phyloP scores from a whole-genome alignment of 2,329 filamentous ascomycete species.

The Hypoxylon sp. region DNA sequence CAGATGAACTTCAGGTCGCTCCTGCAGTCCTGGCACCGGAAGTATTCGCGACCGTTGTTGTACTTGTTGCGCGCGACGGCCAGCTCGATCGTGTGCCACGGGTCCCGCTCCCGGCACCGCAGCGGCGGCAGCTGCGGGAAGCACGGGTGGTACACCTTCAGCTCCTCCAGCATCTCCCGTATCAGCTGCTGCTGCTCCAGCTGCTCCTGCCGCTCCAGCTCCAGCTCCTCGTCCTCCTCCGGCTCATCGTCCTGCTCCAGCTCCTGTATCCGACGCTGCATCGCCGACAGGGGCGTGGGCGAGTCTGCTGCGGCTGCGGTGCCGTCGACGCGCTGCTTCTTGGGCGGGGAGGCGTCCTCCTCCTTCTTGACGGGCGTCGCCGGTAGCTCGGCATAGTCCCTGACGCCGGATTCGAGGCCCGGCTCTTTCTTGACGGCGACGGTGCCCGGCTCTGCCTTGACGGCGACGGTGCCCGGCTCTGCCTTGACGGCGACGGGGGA shows the following conservation, averaged over 20 bases:
- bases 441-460: conserved; percentile 3
- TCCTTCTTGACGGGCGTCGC: conserved; percentile 8
- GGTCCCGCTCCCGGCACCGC: conserved; percentile 7
- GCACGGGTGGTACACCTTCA: conserved; percentile 15
- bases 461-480: background rate
- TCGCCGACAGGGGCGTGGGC: too few relatives aligned
- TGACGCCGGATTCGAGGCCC: background rate
- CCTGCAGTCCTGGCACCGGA: conserved; percentile 17
- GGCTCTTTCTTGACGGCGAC: conserved; percentile 9
- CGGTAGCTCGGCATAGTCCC: background rate
- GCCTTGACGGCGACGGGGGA: conserved; percentile 1
- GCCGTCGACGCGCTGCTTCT: conserved; percentile 7
- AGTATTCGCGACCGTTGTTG: conserved; percentile 18
- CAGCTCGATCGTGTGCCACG: conserved; percentile 12
- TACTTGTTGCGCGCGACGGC: background rate
- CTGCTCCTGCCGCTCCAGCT: too few relatives aligned
- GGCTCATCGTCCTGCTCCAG: too few relatives aligned
- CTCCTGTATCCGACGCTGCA: too few relatives aligned
- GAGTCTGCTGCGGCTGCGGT: too few relatives aligned
- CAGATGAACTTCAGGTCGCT: too few relatives aligned
- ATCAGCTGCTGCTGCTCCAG: too few relatives aligned
- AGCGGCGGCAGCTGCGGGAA: conserved; percentile 12
- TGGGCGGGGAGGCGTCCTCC: background rate
- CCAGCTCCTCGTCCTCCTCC: too few relatives aligned
- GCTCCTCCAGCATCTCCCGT: too few relatives aligned